These are phyloP conservation scores for Coemansia umbellata DNA, from an alignment of 192 early-diverging fungal species.

Conservation along the genomic window DNA sequence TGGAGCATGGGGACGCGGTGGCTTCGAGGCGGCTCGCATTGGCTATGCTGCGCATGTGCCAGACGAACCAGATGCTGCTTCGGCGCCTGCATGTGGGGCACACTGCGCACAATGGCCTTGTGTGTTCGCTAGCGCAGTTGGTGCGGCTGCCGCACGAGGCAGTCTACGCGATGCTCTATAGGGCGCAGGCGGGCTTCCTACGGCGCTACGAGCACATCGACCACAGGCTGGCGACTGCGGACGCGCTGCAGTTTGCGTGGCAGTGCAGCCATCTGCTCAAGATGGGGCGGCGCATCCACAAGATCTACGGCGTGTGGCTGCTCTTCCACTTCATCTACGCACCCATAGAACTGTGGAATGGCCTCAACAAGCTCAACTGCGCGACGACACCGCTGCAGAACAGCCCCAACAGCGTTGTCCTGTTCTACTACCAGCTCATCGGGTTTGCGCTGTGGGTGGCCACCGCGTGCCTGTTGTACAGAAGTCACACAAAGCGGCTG, in stretches of 20 bases:
- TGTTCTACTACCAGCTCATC: constrained; percentile 15
- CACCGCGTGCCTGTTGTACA: neutral
- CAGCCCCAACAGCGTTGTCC: neutral
- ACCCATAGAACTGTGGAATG: constrained; percentile 16
- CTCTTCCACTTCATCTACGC: constrained; percentile 1
- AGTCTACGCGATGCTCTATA: neutral
- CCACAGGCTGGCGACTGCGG: neutral
- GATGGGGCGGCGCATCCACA: neutral
- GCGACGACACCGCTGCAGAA: constrained; percentile 12
- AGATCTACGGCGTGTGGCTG: neutral
- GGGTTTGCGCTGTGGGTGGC: neutral
- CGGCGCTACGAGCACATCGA: neutral
- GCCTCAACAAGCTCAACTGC: constrained; percentile 32
- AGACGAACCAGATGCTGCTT: too few species aligned
- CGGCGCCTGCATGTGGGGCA: neutral
- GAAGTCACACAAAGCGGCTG: neutral
- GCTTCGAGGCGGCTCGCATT: neutral
- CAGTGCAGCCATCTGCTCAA: neutral
- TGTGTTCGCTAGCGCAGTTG: neutral
- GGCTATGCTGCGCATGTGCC: neutral
- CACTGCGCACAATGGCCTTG: neutral
- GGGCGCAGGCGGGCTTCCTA: neutral
- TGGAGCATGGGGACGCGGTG: too few species aligned
- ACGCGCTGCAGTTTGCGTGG: neutral
- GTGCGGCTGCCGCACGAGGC: neutral